Evolutionary conservation across 139 green algal species (phyloP).

Genomic region (Chlamydomonas sphaeroides): DNA sequence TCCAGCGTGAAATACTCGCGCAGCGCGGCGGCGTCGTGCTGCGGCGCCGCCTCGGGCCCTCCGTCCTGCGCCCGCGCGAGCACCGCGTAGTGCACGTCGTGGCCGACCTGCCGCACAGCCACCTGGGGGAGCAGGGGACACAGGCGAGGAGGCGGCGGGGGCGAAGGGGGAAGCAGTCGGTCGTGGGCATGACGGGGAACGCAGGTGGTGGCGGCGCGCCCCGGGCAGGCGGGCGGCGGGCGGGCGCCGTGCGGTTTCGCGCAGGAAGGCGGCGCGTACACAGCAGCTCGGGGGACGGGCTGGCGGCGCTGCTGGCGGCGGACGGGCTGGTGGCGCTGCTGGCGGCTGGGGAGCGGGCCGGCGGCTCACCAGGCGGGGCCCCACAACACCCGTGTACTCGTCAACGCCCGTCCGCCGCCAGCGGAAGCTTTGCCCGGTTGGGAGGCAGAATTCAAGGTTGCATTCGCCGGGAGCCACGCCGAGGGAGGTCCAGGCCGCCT

Average conservation of each 20-base stretch:
- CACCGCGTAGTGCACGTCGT: conserved; percentile 82
- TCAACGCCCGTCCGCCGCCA: conserved; percentile 61
- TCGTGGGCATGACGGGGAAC: no score
- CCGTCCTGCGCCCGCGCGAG: conserved; percentile 61
- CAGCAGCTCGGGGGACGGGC: no score
- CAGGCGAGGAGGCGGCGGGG: no score
- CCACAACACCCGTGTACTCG: conserved; percentile 85
- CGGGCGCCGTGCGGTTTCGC: conserved; percentile 69
- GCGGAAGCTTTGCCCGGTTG: conserved; percentile 89
- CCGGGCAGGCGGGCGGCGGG: no score
- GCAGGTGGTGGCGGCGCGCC: no score
- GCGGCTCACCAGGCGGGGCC: conserved; percentile 65
- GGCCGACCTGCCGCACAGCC: conserved; percentile 68
- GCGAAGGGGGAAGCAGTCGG: no score
- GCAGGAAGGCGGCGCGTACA: no score
- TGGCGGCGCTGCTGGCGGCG: no score
- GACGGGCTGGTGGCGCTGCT: no score
- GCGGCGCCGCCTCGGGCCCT: background rate
- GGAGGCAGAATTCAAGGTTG: conserved; percentile 79
- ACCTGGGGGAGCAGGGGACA: no score
- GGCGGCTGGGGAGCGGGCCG: no score
- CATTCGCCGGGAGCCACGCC: conserved; percentile 42
- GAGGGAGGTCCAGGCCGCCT: conserved; percentile 15
- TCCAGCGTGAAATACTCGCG: conserved; percentile 92
- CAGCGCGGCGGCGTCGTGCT: conserved; percentile 60